Evolutionary conservation across 345 rosid species (phyloP), one percentile per base, ranked within the genome.

Genomic region (Mangifera indica): DNA sequence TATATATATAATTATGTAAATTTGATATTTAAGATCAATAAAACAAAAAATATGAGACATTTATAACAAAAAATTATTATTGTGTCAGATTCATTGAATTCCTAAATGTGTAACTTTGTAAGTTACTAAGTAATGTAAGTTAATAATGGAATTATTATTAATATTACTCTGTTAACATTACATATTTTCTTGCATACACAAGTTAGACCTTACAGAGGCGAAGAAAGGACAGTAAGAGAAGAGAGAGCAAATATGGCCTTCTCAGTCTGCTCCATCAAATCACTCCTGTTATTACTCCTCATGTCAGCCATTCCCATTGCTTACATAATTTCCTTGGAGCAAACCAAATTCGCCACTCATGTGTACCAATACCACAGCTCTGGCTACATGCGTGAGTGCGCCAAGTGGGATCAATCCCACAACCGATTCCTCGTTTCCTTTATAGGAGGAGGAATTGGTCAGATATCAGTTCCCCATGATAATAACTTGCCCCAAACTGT

Each of bases 331-430:
- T 85, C 86, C 57, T 75, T 78, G 24, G 97, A 93, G 76, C 77
- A 78, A 32, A 71, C 89, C 53, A 61, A 69, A 1, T 85, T 94
- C 4, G 3, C 91, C 17, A 88, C 88, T 45, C 96, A 84, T 62
- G 93, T 86, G 68, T 83, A 80, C 83, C 87, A 76, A 76, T 93
- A 89, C 87, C 86, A 83, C 44, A 86, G 93, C 85, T 59, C 87
- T 74, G 92, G 91, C 20, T 86, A 75, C 79, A 22, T 93, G 80
- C 90, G 96, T 21, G 98, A 91, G 84, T 84, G 88, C 83, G 91
- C 94, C 72, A 91, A 91, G 88, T 93, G 98, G 98, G 98, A 93
- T 82, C 85, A 78, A 3, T 74, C 63, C 17, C 72, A 82, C 77
- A 83, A 78, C 61, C 87, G 96, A 20, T 93, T 93, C 85, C 83